Percentiles rank a stretch among this genome's conserved stretches.
Evolutionary conservation across 2,329 filamentous ascomycete genomes (phyloP).

Genomic region (Ilyonectria sp.): DNA sequence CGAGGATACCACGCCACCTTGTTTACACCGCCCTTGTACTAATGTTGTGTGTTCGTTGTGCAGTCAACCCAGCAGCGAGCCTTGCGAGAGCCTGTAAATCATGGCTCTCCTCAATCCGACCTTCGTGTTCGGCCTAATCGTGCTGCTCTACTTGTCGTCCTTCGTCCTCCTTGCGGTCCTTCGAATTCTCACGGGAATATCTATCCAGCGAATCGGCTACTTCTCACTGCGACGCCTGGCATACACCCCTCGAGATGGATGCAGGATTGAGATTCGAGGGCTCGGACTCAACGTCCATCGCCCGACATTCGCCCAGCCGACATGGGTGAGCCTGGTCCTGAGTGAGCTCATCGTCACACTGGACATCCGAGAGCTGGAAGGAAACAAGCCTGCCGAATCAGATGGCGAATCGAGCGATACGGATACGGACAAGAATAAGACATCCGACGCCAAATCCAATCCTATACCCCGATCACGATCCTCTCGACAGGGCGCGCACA

Average conservation of each 20-base stretch:
- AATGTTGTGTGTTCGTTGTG: constrained; percentile 31
- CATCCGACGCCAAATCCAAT: constrained; percentile 44
- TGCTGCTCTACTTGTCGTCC: constrained; percentile 90
- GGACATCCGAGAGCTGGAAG: constrained; percentile 78
- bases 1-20: constrained; percentile 39
- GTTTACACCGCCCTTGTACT: constrained; percentile 43
- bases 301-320: constrained; percentile 96
- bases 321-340: constrained; percentile 93
- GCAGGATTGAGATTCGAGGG: constrained; percentile 90
- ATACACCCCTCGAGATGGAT: constrained; percentile 89
- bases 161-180: constrained; percentile 95
- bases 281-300: constrained; percentile 91
- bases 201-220: constrained; percentile 95
- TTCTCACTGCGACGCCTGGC: constrained; percentile 91
- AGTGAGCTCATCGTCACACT: constrained; percentile 89
- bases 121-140: constrained; percentile 87
- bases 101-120: constrained; percentile 82
- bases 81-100: constrained; percentile 43
- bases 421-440: constrained; percentile 46
- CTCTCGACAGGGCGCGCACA: constrained; percentile 32
- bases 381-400: constrained; percentile 56
- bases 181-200: constrained; percentile 92
- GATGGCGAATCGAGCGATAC: constrained; percentile 48
- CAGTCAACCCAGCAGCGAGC: constrained; percentile 47
- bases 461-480: constrained; percentile 39